Base-by-base conservation (phyloP, 257 asterid species). In the Haberlea rhodopensis region DNA sequence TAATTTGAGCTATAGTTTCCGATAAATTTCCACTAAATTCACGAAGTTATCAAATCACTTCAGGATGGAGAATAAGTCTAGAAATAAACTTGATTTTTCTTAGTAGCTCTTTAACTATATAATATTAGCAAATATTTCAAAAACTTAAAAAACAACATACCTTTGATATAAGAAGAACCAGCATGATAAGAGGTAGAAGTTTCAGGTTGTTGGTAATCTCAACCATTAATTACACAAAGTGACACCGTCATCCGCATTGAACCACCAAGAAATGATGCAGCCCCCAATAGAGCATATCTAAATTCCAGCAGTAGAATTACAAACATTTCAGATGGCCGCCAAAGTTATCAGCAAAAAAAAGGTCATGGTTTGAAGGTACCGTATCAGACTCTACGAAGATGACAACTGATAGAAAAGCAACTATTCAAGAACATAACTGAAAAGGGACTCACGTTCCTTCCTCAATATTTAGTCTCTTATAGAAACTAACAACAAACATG, bases 221-320 rank as follows among this genome's bases (percentile, higher is more conserved):
- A 28, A 94, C 96, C 96, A 94, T n/a, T 87, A 63, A 94, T 94
- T 59, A 94, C 99, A 80, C 99, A 94, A 45, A 94, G 95, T 65
- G 97, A 94, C 18, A 94, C 96, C 6, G 99, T 94, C 97, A 94
- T 90, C 75, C 99, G 81, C 99, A 90, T 94, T n/a, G 97, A 94
- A 59, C 99, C 99, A 71, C 97, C 99, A 62, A 94, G 95, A 77
- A 94, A 87, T 67, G 99, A 90, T 64, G 97, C 99, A 71, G 97
- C 97, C 25, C 99, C 97, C 53, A 94, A 66, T 68, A 94, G 86
- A 64, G 99, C 99, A 94, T 94, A 94, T 73, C 97, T 92, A 66
- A 62, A 53, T 72, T 60, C 62, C 75, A 77, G 57, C 62, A 73
- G 55, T 45, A 56, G 34, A 5, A 61, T 34, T 1, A 61, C n/a